Evolutionary conservation across 148 eudicot genomes (phyloP).

Genomic region (Fallopia convolvulus): DNA sequence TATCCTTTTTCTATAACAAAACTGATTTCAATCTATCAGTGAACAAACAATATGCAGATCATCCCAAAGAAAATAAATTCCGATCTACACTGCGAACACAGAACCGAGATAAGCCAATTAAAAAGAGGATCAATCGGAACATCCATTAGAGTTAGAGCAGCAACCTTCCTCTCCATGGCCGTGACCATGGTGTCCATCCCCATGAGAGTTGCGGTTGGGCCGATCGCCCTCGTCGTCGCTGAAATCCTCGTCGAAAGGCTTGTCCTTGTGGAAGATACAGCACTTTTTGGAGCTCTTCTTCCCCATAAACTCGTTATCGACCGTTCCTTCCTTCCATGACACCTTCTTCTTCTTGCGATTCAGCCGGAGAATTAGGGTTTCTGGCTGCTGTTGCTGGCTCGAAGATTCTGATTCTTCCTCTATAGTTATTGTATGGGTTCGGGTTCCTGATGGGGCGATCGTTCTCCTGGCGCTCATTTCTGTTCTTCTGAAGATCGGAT

Average conservation of each 20-base stretch:
- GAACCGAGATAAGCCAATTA: background rate
- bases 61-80: background rate
- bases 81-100: background rate
- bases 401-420: conserved; percentile 17
- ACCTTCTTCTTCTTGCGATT: conserved; percentile 77
- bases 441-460: conserved; percentile 14
- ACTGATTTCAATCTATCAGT: conserved; percentile 1
- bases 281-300: conserved; percentile 91
- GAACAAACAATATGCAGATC: background rate
- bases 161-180: conserved; percentile 24
- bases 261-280: conserved; percentile 83
- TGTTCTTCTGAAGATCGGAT: background rate
- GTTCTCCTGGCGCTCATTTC: conserved; percentile 14
- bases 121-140: conserved; percentile 14
- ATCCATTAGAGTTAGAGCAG: conserved; percentile 22
- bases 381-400: conserved; percentile 22
- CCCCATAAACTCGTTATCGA: conserved; percentile 77
- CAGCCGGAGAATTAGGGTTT: conserved; percentile 61
- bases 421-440: conserved; percentile 25
- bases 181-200: conserved; percentile 16
- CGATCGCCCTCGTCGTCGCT: conserved; percentile 50
- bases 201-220: conserved; percentile 9
- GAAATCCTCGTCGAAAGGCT: conserved; percentile 76
- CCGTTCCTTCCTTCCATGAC: conserved; percentile 79
- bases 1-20: conserved; percentile 4